A percentile compares a stretch with the other conserved stretches of the same genome.
These are phyloP conservation scores for Phytophthora tentaculata DNA, from an alignment of 352 stramenopile genomes.

Conservation along the genomic window DNA sequence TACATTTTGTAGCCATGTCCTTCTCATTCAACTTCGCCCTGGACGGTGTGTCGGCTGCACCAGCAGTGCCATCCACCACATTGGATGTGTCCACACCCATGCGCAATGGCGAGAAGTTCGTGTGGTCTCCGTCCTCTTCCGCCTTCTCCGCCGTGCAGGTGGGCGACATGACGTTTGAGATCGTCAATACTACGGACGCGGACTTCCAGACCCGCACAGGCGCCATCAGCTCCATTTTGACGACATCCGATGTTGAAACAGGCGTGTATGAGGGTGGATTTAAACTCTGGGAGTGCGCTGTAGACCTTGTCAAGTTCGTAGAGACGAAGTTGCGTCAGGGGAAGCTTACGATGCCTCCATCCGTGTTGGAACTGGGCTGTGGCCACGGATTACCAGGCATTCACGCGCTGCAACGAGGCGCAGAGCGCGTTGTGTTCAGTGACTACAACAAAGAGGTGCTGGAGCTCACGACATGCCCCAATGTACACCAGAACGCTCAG, in stretches of 20 bases:
- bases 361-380: constrained; percentile 81
- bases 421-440: constrained; percentile 74
- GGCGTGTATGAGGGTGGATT: constrained; percentile 89
- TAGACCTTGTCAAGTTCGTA: constrained; percentile 74
- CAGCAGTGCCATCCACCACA: background rate
- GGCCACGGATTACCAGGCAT: constrained; percentile 83
- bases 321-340: constrained; percentile 33
- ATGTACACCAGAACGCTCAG: constrained; percentile 62
- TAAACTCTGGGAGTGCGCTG: constrained; percentile 86
- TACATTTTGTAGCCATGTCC: constrained; percentile 16
- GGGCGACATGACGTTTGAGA: constrained; percentile 50
- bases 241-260: constrained; percentile 73
- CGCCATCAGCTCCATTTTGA: constrained; percentile 69
- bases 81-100: constrained; percentile 23
- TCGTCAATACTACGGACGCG: constrained; percentile 65
- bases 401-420: constrained; percentile 70
- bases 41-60: constrained; percentile 2
- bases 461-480: constrained; percentile 84
- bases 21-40: constrained; percentile 83
- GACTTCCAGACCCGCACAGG: constrained; percentile 62
- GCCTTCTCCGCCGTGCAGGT: constrained; percentile 38
- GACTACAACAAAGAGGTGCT: constrained; percentile 92
- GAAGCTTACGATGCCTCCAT: constrained; percentile 28
- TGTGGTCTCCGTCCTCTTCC: constrained; percentile 27
- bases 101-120: constrained; percentile 62